These are phyloP conservation scores for Lophiotrema nucula DNA, from an alignment of 495 filamentous ascomycete species.

Conservation along the genomic window DNA sequence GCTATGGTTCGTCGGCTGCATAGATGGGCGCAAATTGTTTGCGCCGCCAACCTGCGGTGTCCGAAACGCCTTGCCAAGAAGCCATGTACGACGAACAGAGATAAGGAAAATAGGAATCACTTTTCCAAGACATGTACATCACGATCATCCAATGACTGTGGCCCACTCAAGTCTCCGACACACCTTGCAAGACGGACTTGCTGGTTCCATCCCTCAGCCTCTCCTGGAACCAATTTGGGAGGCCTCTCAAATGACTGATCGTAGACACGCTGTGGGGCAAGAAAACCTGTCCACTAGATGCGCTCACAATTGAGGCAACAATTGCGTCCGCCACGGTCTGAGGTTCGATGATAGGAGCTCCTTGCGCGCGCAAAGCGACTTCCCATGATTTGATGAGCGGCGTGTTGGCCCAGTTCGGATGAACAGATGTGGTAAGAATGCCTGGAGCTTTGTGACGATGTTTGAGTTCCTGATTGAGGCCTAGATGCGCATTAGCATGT, in stretches of 20 bases:
- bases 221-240: conserved; percentile 32
- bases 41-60: no score
- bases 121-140: no score
- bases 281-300: conserved; percentile 20
- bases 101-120: no score
- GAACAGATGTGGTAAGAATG: conserved; percentile 40
- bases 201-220: no score
- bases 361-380: conserved; percentile 10
- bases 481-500: no score
- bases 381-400: conserved; percentile 28
- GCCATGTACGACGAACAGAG: no score
- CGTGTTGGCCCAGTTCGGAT: conserved; percentile 41
- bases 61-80: no score
- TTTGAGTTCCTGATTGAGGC: conserved; percentile 37
- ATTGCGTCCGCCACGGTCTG: conserved; percentile 23
- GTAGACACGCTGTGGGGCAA: neutral
- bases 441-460: conserved; percentile 33
- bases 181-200: no score
- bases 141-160: no score
- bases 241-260: conserved; percentile 7
- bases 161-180: no score
- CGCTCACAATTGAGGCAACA: conserved; percentile 21
- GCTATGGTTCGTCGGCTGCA: no score
- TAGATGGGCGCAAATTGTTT: no score
- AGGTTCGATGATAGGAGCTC: conserved; percentile 10